A percentile compares a stretch with the other conserved stretches of the same genome.
Evolutionary conservation across 768 basidiomycete genomes (phyloP).

Genomic region (Asterophora parasitica): DNA sequence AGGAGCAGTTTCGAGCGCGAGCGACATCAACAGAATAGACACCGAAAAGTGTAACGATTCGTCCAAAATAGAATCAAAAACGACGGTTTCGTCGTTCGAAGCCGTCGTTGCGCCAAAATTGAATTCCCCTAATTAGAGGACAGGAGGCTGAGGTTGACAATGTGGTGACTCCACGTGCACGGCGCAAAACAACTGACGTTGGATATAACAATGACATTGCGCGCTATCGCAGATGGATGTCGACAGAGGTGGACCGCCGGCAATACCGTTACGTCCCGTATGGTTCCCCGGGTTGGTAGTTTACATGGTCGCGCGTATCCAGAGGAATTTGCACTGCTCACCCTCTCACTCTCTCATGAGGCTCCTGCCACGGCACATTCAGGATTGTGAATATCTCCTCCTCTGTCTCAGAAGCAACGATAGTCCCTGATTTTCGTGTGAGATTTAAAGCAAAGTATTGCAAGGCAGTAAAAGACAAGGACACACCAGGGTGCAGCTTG

Average conservation of each 20-base stretch:
- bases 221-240: constrained; percentile 2
- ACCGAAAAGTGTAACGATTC: too few relatives aligned
- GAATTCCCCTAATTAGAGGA: too few relatives aligned
- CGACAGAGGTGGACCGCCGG: not conserved
- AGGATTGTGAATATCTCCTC: constrained; percentile 80
- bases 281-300: not conserved
- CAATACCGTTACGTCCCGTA: not conserved
- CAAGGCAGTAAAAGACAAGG: not conserved
- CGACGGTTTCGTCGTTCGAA: too few relatives aligned
- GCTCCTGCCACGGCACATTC: constrained; percentile 78
- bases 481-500: constrained; percentile 56
- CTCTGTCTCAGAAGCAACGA: constrained; percentile 82
- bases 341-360: constrained; percentile 62
- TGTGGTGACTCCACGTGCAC: too few relatives aligned
- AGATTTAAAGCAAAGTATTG: not conserved
- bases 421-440: constrained; percentile 37
- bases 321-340: constrained; percentile 18
- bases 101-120: too few relatives aligned
- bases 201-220: too few relatives aligned
- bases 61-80: too few relatives aligned
- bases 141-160: too few relatives aligned
- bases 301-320: constrained; percentile 1
- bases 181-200: too few relatives aligned
- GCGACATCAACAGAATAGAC: too few relatives aligned
- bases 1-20: too few relatives aligned